phyloP scores from a whole-genome alignment of 495 filamentous ascomycete genomes.

The Penicillium fimorum region DNA sequence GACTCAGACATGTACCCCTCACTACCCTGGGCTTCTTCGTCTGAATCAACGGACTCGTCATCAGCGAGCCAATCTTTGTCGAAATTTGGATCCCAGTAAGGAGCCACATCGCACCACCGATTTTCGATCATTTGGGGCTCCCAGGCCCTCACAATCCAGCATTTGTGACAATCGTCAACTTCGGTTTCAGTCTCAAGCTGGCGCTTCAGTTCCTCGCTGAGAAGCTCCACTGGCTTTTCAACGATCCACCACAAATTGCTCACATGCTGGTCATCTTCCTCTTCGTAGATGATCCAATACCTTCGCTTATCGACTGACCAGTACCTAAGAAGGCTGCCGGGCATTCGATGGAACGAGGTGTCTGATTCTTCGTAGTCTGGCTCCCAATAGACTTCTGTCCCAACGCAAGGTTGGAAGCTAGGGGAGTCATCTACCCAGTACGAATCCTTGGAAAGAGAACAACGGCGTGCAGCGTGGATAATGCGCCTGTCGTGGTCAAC shows the following conservation, averaged over 20 bases:
- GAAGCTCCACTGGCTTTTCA: slow-evolving; percentile 14
- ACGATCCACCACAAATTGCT: slow-evolving; percentile 12
- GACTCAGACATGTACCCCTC: background rate
- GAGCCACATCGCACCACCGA: slow-evolving; percentile 3
- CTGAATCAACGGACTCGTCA: slow-evolving; percentile 14
- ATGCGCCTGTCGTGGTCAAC: slow-evolving; percentile 2
- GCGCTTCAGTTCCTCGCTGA: slow-evolving; percentile 4
- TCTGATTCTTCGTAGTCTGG: background rate
- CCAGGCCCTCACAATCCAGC: slow-evolving; percentile 11
- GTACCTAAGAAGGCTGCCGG: slow-evolving; percentile 5
- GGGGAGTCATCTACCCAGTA: slow-evolving; percentile 10
- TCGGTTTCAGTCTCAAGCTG: slow-evolving; percentile 1
- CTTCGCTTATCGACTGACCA: slow-evolving; percentile 14
- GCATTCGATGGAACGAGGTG: slow-evolving; percentile 5
- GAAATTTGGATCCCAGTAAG: slow-evolving; percentile 14
- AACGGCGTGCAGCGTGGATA: slow-evolving; percentile 9
- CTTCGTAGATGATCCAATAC: slow-evolving; percentile 9
- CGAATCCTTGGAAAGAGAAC: background rate
- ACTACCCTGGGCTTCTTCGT: background rate
- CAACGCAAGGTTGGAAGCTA: slow-evolving; percentile 2
- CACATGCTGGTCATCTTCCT: background rate
- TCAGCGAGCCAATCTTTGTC: background rate
- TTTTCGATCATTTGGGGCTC: background rate
- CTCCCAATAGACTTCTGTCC: slow-evolving; percentile 7
- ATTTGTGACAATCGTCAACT: slow-evolving; percentile 12